Base-by-base conservation (phyloP, 805 yeast species). In the Barnettozyma vustinii region DNA sequence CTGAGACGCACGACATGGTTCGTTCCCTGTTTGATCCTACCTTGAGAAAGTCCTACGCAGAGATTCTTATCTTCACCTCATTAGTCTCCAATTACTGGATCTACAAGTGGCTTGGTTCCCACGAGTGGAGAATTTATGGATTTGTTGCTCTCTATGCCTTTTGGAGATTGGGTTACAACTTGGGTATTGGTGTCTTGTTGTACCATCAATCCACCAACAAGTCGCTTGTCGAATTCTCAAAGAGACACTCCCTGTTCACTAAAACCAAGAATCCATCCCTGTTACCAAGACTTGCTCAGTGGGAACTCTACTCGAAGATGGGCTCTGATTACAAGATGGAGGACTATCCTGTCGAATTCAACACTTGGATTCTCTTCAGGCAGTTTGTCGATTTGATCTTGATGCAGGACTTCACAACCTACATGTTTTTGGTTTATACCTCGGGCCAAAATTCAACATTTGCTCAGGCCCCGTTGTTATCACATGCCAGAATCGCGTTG, bases 351-450 rank as follows among this genome's bases (percentile, higher is more conserved):
- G 70, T 78, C 45, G 96, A 87, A 62, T 83, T 83, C 69, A 87
- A 86, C 64, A 80, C 91, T 27, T 87, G 96, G 96, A 71, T 88
- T 35, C 61, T 87, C 13, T 87, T 84, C 66, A 73, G 96, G 46
- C 86, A 83, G 61, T 73, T 83, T 46, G 96, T 88, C 15, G 95
- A 87, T 64, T 74, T 87, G 64, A 81, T 87, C 46, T 73, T 87
- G 59, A 87, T 87, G 95, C 86, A 82, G 64, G 96, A 87, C 67
- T 87, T 87, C 63, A 77, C 83, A 25, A 78, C 87, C 19, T 87
- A 87, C 63, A 74, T 84, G 61, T 75, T 87, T 51, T 71, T 84
- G 48, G 87, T 87, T 16, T 56, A 55, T 40, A 56, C 59, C 6
- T 47, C 56, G 46, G 62, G 71, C 35, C 55, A 59, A 37, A 55